A percentile compares a stretch with the other conserved stretches of the same genome.
phyloP scores from a whole-genome alignment of 1,139 yeast genomes.

The Pichia terricola region DNA sequence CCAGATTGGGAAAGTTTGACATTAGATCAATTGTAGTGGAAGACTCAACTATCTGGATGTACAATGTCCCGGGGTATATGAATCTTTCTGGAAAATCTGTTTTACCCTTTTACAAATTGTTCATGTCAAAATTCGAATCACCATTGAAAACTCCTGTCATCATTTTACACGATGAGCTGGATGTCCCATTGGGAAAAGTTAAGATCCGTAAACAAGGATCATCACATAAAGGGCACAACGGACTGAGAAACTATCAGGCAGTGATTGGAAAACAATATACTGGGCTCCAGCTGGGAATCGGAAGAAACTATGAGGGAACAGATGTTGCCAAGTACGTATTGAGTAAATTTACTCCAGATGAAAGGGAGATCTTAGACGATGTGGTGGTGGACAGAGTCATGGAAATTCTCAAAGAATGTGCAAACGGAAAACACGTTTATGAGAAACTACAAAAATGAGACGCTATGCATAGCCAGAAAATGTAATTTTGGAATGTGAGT shows the following conservation, averaged over 20 bases:
- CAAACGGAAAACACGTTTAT: conserved; percentile 26
- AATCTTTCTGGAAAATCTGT: conserved; percentile 55
- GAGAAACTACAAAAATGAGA: conserved; percentile 18
- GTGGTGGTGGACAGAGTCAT: conserved; percentile 34
- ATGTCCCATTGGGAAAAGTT: conserved; percentile 51
- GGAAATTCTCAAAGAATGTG: conserved; percentile 26
- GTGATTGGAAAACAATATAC: conserved; percentile 35
- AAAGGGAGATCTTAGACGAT: conserved; percentile 27
- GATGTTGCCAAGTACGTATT: conserved; percentile 58
- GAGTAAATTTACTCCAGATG: conserved; percentile 33
- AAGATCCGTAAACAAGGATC: conserved; percentile 48
- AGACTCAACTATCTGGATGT: conserved; percentile 24
- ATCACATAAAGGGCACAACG: conserved; percentile 74
- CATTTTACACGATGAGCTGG: conserved; percentile 70
- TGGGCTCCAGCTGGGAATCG: conserved; percentile 61
- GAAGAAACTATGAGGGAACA: conserved; percentile 40
- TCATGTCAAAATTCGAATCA: conserved; percentile 14
- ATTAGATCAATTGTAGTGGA: not conserved
- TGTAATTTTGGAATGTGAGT: not conserved
- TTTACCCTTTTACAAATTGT: conserved; percentile 35
- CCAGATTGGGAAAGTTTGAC: conserved; percentile 2
- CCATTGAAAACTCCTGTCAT: conserved; percentile 23
- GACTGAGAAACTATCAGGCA: conserved; percentile 48
- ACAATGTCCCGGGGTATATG: conserved; percentile 53
- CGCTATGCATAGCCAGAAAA: not conserved